These are phyloP conservation scores for Diphasiastrum complanatum DNA, from an alignment of 83 land plant species.

Conservation along the genomic window DNA sequence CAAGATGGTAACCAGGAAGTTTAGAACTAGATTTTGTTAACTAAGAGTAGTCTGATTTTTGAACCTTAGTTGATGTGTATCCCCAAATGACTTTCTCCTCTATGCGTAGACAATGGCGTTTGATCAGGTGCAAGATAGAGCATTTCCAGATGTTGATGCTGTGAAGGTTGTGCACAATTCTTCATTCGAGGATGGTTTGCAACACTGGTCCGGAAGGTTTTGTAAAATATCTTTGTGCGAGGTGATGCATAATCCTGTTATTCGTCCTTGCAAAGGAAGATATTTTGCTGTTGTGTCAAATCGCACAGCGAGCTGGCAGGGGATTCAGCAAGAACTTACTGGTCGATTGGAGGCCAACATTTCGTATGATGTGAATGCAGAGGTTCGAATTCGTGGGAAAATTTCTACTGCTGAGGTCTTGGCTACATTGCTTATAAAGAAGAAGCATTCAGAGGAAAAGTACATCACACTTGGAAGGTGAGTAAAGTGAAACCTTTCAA, in stretches of 20 bases:
- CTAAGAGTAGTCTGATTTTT: too few relatives aligned
- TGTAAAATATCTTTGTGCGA: slow-evolving; percentile 10
- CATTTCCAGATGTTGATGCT: too few relatives aligned
- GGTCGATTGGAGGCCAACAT: slow-evolving; percentile 4
- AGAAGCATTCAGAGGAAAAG: slow-evolving; percentile 53
- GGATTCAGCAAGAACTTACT: slow-evolving; percentile 6
- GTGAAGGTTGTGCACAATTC: too few relatives aligned
- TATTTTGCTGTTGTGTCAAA: neutral
- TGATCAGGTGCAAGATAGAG: too few relatives aligned
- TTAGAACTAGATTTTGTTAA: slow-evolving; percentile 6
- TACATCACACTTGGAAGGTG: slow-evolving; percentile 78
- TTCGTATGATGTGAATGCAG: slow-evolving; percentile 7
- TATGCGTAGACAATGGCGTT: too few relatives aligned
- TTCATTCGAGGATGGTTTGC: too few relatives aligned
- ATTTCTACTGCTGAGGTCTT: slow-evolving; percentile 46
- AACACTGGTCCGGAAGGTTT: too few relatives aligned
- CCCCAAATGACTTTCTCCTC: too few relatives aligned
- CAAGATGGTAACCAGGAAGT: neutral
- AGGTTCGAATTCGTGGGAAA: slow-evolving; percentile 8
- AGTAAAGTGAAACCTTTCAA: too few relatives aligned
- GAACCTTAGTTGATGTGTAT: too few relatives aligned
- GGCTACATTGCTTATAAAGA: slow-evolving; percentile 64
- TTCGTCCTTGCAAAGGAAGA: slow-evolving; percentile 4
- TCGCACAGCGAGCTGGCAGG: neutral
- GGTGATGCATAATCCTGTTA: neutral